Conservation (phyloP, 1,139 yeast genomes). For the Suhomyces taliae region DNA sequence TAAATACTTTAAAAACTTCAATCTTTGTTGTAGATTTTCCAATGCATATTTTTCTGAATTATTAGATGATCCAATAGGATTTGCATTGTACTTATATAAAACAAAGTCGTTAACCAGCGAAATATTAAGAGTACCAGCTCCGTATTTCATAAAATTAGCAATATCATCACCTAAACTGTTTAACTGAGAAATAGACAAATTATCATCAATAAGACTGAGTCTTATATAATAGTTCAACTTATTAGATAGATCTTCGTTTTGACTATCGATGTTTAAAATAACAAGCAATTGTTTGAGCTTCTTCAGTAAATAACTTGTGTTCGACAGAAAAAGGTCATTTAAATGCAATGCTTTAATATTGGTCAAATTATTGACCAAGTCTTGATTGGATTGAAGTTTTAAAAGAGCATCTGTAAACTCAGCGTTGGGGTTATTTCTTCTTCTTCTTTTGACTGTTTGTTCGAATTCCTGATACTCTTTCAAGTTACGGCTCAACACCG, state of each 20-base stretch:
- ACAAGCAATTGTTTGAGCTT: conserved; percentile 2
- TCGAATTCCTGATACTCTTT: conserved; percentile 17
- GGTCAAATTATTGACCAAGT: conserved; percentile 18
- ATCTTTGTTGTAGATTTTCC: conserved; percentile 11
- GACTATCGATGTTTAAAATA: conserved; percentile 2
- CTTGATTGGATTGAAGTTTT: conserved; percentile 9
- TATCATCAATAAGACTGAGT: conserved; percentile 20
- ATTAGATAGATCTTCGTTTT: conserved; percentile 3
- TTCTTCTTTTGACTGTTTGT: conserved; percentile 7
- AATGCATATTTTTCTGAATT: not conserved
- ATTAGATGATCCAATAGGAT: conserved; percentile 4
- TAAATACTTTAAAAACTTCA: conserved; percentile 12
- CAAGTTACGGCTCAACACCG: conserved; percentile 16
- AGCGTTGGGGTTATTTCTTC: conserved; percentile 2
- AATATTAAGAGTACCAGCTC: conserved; percentile 12
- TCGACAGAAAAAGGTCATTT: conserved; percentile 11
- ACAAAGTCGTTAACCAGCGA: conserved; percentile 20
- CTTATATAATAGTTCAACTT: conserved; percentile 20
- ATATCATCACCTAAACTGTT: conserved; percentile 12
- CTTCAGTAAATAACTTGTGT: not conserved
- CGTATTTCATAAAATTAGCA: conserved; percentile 8
- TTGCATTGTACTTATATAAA: conserved; percentile 8
- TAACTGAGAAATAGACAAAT: conserved; percentile 14
- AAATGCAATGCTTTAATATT: conserved; percentile 19
- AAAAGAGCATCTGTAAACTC: not conserved